Base-by-base conservation (phyloP, 345 rosid species). In the Tarenaya hassleriana region DNA sequence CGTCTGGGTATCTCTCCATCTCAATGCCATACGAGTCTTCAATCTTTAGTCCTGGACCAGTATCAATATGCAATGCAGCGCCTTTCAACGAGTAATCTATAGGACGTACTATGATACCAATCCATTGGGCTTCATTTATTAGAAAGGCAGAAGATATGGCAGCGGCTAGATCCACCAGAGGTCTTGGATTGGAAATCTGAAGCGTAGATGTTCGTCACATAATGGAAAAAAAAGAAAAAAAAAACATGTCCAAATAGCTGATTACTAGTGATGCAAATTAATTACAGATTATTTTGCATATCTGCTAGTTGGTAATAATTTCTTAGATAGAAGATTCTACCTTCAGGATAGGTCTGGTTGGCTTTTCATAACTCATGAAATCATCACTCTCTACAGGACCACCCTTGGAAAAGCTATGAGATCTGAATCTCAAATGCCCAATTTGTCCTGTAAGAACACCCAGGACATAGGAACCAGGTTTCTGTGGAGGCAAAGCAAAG, bases 371-470 rank as follows among this genome's bases (percentile, higher is more conserved):
- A 71, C 94, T 88, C 95, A 88, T 88, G 58, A 92, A 81, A 78
- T 92, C 97, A 71, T 88, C 98, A 70, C 66, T 83, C 59, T 92
- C 96, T 24, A 85, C 97, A 21, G 98, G 98, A 47, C 91, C 95
- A 68, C 79, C 94, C 73, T 81, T 92, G 18, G 98, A 92, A 76
- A 74, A 88, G 72, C 85, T 88, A 73, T 88, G 98, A 61, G 98
- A 92, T 68, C 98, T 77, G 62, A 92, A 81, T 75, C 80, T 85
- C 77, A 92, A 69, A 31, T 73, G 84, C 47, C 98, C 98, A 55
- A 92, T 88, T 66, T 83, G 96, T 47, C 98, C 98, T 15, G 94
- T 83, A 46, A 92, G 88, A 62, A 75, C 96, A 44, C 96, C 98
- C 72, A 92, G 72, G 73, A 88, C 90, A 71, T 87, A 88, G 34